These are phyloP conservation scores for Colletotrichum phormii DNA, from an alignment of 2,329 filamentous ascomycete genomes.

Conservation along the genomic window DNA sequence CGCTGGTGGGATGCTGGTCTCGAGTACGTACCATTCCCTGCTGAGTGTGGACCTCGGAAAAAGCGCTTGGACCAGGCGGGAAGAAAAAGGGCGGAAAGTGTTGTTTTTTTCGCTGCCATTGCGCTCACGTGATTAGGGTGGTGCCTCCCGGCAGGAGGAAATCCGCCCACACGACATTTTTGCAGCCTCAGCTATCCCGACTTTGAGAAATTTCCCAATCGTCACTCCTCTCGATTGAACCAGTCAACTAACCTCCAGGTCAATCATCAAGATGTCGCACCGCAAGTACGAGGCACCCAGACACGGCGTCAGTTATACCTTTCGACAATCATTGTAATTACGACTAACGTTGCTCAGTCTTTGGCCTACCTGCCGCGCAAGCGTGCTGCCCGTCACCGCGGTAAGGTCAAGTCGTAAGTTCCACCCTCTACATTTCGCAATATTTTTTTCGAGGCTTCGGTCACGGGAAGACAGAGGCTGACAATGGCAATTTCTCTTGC, in stretches of 20 bases:
- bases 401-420: conserved; percentile 97
- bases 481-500: conserved; percentile 38
- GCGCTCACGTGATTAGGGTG: conserved; percentile 33
- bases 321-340: not conserved
- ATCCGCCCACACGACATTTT: conserved; percentile 22
- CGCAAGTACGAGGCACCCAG: conserved; percentile 83
- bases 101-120: not conserved
- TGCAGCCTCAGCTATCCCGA: not conserved
- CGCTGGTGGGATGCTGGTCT: not conserved
- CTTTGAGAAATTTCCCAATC: not conserved
- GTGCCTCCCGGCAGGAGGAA: not conserved
- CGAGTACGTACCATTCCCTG: not conserved
- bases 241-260: conserved; percentile 4
- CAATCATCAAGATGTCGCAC: conserved; percentile 38
- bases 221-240: conserved; percentile 18
- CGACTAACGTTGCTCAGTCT: conserved; percentile 53
- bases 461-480: conserved; percentile 38
- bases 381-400: conserved; percentile 92
- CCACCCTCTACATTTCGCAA: conserved; percentile 17
- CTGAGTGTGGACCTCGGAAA: not conserved
- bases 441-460: not conserved
- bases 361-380: conserved; percentile 90
- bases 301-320: conserved; percentile 69
- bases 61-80: not conserved
- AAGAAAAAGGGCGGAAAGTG: not conserved